Percentiles rank a stretch among this genome's conserved stretches.
Conservation (phyloP, 176 grass and related monocot species). For the Cocos nucifera region DNA sequence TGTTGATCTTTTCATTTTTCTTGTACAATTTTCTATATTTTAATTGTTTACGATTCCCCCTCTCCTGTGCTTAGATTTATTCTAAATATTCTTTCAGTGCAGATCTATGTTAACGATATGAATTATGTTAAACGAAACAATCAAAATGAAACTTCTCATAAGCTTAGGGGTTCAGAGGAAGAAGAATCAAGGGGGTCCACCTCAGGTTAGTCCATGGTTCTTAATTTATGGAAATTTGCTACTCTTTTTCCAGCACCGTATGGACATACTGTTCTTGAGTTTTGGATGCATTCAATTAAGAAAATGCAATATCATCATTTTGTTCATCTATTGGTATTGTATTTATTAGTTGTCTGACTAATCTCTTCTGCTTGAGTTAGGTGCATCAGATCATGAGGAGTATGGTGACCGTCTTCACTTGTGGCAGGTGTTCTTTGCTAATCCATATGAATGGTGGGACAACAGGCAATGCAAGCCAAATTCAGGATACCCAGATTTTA, state of each 20-base stretch:
- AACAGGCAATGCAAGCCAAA: slow-evolving; percentile 30
- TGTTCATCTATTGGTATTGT: background rate
- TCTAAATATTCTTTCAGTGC: background rate
- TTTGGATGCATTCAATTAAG: too few relatives aligned
- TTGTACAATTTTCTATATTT: too few relatives aligned
- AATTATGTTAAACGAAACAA: slow-evolving; percentile 34
- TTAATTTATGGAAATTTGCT: slow-evolving; percentile 2
- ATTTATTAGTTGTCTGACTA: background rate
- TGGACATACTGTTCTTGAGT: too few relatives aligned
- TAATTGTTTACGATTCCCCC: too few relatives aligned
- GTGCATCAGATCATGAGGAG: slow-evolving; percentile 15
- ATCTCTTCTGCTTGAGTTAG: background rate
- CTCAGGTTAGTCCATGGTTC: slow-evolving; percentile 17
- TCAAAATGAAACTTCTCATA: slow-evolving; percentile 10
- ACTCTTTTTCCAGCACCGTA: background rate
- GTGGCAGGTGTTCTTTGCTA: slow-evolving; percentile 77
- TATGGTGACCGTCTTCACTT: slow-evolving; percentile 24
- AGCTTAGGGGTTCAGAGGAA: background rate
- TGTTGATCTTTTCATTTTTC: too few relatives aligned
- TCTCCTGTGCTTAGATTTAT: background rate
- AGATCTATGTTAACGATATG: slow-evolving; percentile 35
- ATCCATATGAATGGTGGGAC: slow-evolving; percentile 66
- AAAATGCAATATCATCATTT: too few relatives aligned
- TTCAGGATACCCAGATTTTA: slow-evolving; percentile 23
- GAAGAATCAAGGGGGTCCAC: slow-evolving; percentile 2